Evolutionary conservation across 1,284 basidiomycete genomes (phyloP).

Genomic region (Chalciporus sp.): DNA sequence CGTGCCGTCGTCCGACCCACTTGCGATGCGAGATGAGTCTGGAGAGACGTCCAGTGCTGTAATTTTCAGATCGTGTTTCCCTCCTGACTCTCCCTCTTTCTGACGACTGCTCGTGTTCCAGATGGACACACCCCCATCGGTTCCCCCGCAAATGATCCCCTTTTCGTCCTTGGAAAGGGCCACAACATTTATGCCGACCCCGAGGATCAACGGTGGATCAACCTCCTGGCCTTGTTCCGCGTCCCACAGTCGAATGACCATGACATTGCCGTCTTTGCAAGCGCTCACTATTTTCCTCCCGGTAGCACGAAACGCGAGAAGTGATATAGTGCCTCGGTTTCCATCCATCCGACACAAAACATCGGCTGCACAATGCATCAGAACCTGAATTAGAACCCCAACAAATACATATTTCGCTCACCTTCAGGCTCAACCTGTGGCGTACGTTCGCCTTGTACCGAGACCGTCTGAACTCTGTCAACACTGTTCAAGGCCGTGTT

Average conservation of each 20-base stretch:
- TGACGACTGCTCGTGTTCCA: not conserved
- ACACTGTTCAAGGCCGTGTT: too few species aligned
- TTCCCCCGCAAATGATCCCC: not conserved
- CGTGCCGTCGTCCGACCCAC: slow-evolving; percentile 10
- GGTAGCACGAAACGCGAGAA: not conserved
- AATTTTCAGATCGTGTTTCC: not conserved
- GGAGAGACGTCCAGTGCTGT: slow-evolving; percentile 20
- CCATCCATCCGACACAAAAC: not conserved
- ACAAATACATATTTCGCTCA: too few species aligned
- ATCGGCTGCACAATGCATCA: too few species aligned
- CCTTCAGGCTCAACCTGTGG: not conserved
- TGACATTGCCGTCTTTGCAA: not conserved
- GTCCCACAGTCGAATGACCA: not conserved
- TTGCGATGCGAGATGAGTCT: slow-evolving; percentile 18
- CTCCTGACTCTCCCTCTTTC: not conserved
- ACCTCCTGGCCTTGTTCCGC: not conserved
- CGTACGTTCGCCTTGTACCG: not conserved
- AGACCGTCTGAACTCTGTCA: not conserved
- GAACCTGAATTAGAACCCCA: too few species aligned
- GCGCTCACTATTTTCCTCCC: not conserved
- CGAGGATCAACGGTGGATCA: not conserved
- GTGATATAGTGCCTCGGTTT: not conserved
- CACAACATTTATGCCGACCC: not conserved
- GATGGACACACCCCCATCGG: not conserved
- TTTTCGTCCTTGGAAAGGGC: not conserved